A percentile compares a stretch with the other conserved stretches of the same genome.
phyloP scores from a whole-genome alignment of 148 eudicot species.

The Rhododendron mucronatum region DNA sequence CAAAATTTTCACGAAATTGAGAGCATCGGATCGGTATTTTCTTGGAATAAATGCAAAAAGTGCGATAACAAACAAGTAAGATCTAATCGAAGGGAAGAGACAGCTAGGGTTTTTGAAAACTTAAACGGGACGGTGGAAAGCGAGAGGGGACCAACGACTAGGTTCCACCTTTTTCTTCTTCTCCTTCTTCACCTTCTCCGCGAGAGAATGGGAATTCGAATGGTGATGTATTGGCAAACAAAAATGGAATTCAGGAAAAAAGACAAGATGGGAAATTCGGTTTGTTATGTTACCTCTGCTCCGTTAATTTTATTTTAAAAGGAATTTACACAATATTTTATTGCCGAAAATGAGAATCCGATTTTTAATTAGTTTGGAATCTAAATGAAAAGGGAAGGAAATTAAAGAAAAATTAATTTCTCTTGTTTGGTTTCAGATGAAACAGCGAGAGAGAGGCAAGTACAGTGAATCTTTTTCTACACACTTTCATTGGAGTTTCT shows the following conservation, averaged over 20 bases:
- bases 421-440: no score
- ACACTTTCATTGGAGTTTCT: no score
- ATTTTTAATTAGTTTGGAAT: neutral
- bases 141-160: conserved; percentile 2
- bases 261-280: neutral
- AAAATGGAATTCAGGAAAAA: neutral
- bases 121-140: neutral
- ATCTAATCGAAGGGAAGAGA: neutral
- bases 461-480: no score
- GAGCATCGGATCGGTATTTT: conserved; percentile 13
- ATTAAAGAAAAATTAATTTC: no score
- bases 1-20: conserved; percentile 3
- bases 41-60: conserved; percentile 1
- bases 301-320: neutral
- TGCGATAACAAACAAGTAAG: neutral
- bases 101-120: conserved; percentile 4
- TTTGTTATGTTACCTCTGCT: neutral
- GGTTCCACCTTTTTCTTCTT: neutral
- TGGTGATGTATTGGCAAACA: neutral
- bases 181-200: conserved; percentile 4
- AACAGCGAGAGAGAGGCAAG: no score
- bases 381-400: no score
- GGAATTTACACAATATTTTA: neutral
- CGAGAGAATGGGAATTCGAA: conserved; percentile 2
- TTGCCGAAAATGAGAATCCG: neutral